These are phyloP conservation scores for Volvox africanus DNA, from an alignment of 139 green algal species.

Conservation along the genomic window DNA sequence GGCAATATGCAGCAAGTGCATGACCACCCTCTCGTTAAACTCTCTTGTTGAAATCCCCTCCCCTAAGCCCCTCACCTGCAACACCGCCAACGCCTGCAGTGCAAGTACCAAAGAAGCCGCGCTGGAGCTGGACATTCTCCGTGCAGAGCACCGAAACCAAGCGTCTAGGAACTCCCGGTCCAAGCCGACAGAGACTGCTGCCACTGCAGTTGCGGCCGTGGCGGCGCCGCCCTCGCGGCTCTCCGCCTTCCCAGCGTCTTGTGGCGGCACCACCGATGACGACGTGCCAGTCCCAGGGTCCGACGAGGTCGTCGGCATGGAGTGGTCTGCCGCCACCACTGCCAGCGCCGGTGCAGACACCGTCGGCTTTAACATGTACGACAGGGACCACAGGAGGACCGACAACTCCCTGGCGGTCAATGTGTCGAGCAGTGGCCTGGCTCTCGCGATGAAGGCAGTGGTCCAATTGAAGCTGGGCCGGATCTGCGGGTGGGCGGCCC, in stretches of 20 bases:
- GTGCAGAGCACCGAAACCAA: conserved; percentile 18
- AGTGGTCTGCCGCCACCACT: too few species aligned
- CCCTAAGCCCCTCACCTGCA: conserved; percentile 36
- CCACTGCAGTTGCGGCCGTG: too few species aligned
- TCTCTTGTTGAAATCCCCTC: too few species aligned
- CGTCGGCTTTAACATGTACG: too few species aligned
- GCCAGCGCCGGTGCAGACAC: too few species aligned
- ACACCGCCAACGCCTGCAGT: conserved; percentile 27
- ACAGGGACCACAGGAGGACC: conserved; percentile 38
- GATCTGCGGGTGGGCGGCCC: conserved; percentile 3
- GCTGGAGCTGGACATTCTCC: not conserved
- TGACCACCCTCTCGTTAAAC: too few species aligned
- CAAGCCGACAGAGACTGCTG: not conserved
- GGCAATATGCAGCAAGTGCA: too few species aligned
- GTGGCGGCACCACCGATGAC: not conserved
- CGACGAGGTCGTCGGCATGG: not conserved
- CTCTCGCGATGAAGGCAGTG: not conserved
- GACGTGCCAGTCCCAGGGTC: not conserved
- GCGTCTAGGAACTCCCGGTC: conserved; percentile 20
- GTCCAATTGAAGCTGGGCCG: conserved; percentile 34
- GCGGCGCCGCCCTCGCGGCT: too few species aligned
- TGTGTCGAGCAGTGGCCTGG: not conserved
- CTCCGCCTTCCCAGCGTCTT: not conserved
- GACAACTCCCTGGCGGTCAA: conserved; percentile 26
- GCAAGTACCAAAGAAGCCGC: conserved; percentile 2